Evolutionary conservation across 163 green algal genomes (phyloP), one percentile per base, ranked within the genome.

Genomic region (Coccomyxa subellipsoidea): DNA sequence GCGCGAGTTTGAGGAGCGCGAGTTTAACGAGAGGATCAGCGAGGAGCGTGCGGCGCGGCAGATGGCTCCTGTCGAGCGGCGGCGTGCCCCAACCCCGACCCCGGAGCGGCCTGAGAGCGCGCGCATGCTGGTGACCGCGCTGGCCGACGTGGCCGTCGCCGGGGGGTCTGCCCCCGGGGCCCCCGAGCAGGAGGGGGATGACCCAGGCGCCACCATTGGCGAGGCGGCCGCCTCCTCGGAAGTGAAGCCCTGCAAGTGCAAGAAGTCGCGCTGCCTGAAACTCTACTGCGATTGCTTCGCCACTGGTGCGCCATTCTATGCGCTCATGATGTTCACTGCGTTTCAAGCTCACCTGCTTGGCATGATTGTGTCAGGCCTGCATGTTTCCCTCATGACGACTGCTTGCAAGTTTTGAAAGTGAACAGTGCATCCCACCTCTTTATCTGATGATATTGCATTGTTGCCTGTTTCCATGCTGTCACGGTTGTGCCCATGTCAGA

Each of bases 271-370:
- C 59, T 95, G 92, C 77, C 86, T 95, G 27, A 95, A 95, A 85
- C 87, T 94, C n/a, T 95, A 95, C 86, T 95, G 92, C 81, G 91
- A 94, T 15, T 95, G 92, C 85, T 95, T 93, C 38, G 84, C 85
- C 34, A 85, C 88, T 82, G 88, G 86, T 66, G 89, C 59, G 36
- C 6, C 47, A n/a, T n/a, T n/a, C n/a, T n/a, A n/a, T n/a, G n/a
- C n/a, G n/a, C n/a, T n/a, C n/a, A n/a, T n/a, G n/a, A n/a, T n/a
- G n/a, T n/a, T n/a, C n/a, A n/a, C n/a, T n/a, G n/a, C n/a, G 5
- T 7, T 59, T 59, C 47, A 5, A 12, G 21, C 47, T 12, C 47
- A 8, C 47, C n/a, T n/a, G n/a, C n/a, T n/a, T n/a, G n/a, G n/a
- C n/a, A n/a, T n/a, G n/a, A n/a, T n/a, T n/a, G n/a, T n/a, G n/a